Evolutionary conservation across 176 grass and related monocot genomes (phyloP).

Genomic region (Urochloa ruziziensis): DNA sequence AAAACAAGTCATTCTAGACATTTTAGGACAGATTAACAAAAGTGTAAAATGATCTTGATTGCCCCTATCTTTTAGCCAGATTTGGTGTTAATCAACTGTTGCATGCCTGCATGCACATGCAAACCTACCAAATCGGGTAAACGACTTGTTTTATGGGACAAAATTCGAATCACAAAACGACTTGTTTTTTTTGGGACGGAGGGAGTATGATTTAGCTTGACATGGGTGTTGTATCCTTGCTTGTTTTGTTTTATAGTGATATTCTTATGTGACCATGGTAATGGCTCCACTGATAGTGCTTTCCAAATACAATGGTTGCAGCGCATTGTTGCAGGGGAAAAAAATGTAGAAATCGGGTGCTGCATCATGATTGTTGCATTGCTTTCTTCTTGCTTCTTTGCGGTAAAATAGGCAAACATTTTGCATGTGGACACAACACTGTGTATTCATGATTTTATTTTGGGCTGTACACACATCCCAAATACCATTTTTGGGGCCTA

Average conservation of each 20-base stretch:
- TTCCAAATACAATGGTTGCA: not conserved
- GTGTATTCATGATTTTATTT: not conserved
- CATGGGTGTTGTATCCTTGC: not conserved
- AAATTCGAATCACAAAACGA: no score
- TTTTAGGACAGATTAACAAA: no score
- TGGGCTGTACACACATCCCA: not conserved
- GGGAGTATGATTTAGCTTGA: no score
- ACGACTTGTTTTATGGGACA: no score
- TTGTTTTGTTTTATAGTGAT: not conserved
- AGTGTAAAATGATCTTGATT: no score
- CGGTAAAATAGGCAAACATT: not conserved
- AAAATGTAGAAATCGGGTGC: not conserved
- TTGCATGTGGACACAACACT: not conserved
- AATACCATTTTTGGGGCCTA: not conserved
- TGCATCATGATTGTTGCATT: not conserved
- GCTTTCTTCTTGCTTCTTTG: not conserved
- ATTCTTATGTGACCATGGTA: slow-evolving; percentile 9
- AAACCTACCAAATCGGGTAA: no score
- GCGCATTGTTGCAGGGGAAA: not conserved
- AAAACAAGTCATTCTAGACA: no score
- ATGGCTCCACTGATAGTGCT: not conserved
- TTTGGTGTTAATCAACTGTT: no score
- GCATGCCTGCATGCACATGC: no score
- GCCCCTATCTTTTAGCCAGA: no score
- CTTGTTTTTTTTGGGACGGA: no score